A percentile compares a stretch with the other conserved stretches of the same genome.
phyloP scores from a whole-genome alignment of 2,329 filamentous ascomycete genomes.

The Metarhizium sp. region DNA sequence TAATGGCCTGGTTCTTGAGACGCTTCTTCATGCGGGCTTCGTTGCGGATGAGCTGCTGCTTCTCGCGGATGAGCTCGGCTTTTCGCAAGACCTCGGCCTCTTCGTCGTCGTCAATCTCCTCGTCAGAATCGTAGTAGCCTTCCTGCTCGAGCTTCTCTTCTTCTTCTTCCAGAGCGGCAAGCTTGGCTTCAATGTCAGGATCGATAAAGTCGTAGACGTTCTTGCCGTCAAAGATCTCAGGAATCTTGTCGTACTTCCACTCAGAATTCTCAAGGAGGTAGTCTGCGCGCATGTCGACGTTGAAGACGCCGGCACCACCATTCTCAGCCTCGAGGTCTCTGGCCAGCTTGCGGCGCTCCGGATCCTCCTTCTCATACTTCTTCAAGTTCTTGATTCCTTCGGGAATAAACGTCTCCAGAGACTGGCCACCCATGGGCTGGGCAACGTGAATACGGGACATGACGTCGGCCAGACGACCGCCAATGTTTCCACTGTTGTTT shows the following conservation, averaged over 20 bases:
- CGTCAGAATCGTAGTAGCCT: constrained; percentile 86
- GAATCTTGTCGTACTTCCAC: constrained; percentile 95
- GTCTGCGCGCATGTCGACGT: constrained; percentile 80
- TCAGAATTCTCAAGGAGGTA: constrained; percentile 81
- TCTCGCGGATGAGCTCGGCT: constrained; percentile 91
- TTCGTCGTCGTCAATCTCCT: constrained; percentile 75
- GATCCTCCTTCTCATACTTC: constrained; percentile 87
- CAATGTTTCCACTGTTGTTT: constrained; percentile 62
- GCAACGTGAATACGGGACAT: constrained; percentile 94
- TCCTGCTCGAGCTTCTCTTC: constrained; percentile 87
- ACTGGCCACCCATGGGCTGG: constrained; percentile 74
- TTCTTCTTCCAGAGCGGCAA: constrained; percentile 86
- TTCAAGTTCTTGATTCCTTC: constrained; percentile 70
- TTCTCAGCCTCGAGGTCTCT: constrained; percentile 86
- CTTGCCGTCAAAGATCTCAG: constrained; percentile 88
- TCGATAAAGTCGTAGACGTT: constrained; percentile 98
- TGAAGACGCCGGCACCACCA: constrained; percentile 92
- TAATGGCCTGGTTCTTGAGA: constrained; percentile 92
- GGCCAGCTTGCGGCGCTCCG: constrained; percentile 71
- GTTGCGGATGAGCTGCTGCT: constrained; percentile 85
- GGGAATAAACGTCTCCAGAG: constrained; percentile 77
- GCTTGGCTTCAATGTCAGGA: constrained; percentile 89
- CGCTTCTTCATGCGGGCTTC: constrained; percentile 92
- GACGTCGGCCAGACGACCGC: constrained; percentile 78
- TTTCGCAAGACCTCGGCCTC: constrained; percentile 83